Evolutionary conservation across 441 rosid genomes (phyloP), one percentile per base, ranked within the genome.

Genomic region (Jatropha multifida): DNA sequence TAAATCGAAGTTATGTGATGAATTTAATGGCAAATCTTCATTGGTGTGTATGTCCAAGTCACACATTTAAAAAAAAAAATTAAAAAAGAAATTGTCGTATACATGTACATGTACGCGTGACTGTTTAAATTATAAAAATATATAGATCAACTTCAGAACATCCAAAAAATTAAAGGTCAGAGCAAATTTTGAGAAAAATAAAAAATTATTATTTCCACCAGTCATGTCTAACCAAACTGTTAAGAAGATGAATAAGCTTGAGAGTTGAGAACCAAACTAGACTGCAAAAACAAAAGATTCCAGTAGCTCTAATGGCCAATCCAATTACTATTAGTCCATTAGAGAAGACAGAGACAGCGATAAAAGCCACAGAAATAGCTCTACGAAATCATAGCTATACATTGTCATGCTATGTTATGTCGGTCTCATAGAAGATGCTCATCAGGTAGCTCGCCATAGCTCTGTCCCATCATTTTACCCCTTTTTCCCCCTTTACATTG

Each of bases 381-480:
- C 52, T 41, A 40, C 2, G 42, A 59, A 60, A 59, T 32, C 75
- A 72, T 60, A 14, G 12, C 59, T n/a, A 60, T 46, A 12, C 14
- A 48, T 0, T 48, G 11, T 12, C 10, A 14, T 26, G 58, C 48
- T 60, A 46, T 52, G 77, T 71, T 41, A 73, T 48, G 83, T 84
- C 84, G n/a, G 58, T 70, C 63, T 75, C 79, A 71, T 18, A 5
- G 59, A 62, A 38, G 66, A 58, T 71, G 65, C 55, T 32, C 32
- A 32, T 64, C 71, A 48, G 51, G 68, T 27, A 56, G 26, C 40
- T 40, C 41, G 26, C 32, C 32, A 32, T 32, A 48, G 83, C 74
- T 51, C 71, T 51, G 81, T 83, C 82, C 78, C 78, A 80, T 84
- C 85, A 59, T 17, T 54, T 69, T 17, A 13, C 74, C 59, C 49